A percentile compares a stretch with the other conserved stretches of the same genome.
phyloP scores from a whole-genome alignment of 208 protist genomes.

The Porcisia deanei region DNA sequence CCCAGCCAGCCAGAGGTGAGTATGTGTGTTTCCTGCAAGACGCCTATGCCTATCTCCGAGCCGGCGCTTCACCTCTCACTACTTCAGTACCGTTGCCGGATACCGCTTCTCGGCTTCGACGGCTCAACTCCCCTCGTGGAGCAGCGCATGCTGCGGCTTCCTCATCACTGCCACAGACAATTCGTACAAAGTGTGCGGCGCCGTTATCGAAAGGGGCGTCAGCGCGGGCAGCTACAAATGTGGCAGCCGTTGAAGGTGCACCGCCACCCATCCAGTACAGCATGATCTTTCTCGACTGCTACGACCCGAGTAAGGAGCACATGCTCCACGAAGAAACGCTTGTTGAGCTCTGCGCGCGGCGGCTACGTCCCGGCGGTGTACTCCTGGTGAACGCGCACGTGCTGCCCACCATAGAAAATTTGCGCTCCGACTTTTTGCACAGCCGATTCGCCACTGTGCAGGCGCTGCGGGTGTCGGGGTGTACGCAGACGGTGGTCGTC shows the following conservation, averaged over 20 bases:
- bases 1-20: background rate
- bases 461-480: conserved; percentile 59
- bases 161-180: background rate
- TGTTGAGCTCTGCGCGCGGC: conserved; percentile 49
- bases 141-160: background rate
- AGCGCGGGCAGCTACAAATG: background rate
- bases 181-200: background rate
- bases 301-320: conserved; percentile 63
- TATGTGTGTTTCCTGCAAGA: conserved; percentile 36
- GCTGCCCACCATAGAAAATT: conserved; percentile 31
- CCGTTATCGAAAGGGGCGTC: background rate
- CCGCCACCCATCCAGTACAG: conserved; percentile 35
- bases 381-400: conserved; percentile 83
- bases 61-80: no score
- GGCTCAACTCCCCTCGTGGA: background rate
- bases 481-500: conserved; percentile 62
- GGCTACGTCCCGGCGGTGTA: conserved; percentile 54
- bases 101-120: background rate
- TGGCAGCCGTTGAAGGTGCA: conserved; percentile 2
- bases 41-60: conserved; percentile 44
- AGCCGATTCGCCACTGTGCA: conserved; percentile 69
- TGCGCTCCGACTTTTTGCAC: conserved; percentile 42
- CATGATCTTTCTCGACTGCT: conserved; percentile 86
- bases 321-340: conserved; percentile 76
- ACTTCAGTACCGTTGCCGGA: background rate